A percentile compares a stretch with the other conserved stretches of the same genome.
These are phyloP conservation scores for Hebeloma cylindrosporum DNA, from an alignment of 768 basidiomycete species.

Conservation along the genomic window DNA sequence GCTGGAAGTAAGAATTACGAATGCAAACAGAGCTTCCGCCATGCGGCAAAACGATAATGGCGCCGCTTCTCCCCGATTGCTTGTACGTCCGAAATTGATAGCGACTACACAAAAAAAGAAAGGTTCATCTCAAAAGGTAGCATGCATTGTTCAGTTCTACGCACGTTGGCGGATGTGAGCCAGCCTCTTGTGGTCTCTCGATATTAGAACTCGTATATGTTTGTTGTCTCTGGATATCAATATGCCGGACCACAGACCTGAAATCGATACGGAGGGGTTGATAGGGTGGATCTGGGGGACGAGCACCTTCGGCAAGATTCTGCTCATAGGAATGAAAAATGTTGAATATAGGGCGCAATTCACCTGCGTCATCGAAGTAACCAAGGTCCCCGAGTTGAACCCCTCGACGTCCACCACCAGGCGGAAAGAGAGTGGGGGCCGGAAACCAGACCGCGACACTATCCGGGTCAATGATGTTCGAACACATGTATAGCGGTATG, in stretches of 20 bases:
- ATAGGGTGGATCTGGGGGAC: background rate
- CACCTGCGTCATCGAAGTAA: slow-evolving; percentile 7
- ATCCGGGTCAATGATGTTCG: background rate
- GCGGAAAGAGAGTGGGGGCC: background rate
- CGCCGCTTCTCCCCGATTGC: background rate
- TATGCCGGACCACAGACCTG: background rate
- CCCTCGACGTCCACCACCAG: background rate
- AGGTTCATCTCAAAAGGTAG: background rate
- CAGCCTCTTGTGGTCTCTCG: background rate
- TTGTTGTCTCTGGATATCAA: background rate
- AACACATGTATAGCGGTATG: slow-evolving; percentile 4
- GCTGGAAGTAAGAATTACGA: background rate
- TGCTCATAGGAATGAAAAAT: slow-evolving; percentile 1
- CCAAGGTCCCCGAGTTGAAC: slow-evolving; percentile 11
- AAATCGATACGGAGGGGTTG: background rate
- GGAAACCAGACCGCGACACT: slow-evolving; percentile 7
- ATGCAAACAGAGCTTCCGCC: background rate
- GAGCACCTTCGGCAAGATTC: background rate
- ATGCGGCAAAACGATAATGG: slow-evolving; percentile 8
- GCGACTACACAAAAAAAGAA: too few species aligned
- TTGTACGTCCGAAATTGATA: background rate
- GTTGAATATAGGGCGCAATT: slow-evolving; percentile 6
- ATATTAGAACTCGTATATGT: slow-evolving; percentile 1
- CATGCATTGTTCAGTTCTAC: background rate
- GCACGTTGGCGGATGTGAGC: background rate